Conservation (phyloP, 139 green algal species). For the Astrephomene gubernaculifera region DNA sequence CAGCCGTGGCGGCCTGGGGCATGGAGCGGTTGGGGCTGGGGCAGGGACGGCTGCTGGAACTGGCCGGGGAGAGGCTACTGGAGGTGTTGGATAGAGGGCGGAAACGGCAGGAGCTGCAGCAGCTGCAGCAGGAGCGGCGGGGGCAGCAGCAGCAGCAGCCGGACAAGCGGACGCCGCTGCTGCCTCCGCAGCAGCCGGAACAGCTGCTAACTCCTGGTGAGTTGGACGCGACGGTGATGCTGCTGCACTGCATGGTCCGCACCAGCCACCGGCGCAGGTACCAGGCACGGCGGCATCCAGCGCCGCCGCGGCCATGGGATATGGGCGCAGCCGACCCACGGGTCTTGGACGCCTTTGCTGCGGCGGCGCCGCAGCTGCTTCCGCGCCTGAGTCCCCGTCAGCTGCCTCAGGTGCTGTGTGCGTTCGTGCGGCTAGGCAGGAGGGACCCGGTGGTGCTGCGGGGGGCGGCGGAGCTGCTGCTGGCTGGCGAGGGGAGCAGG, state of each 20-base stretch:
- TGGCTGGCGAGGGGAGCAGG: not conserved
- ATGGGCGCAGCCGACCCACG: not conserved
- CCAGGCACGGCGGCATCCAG: not conserved
- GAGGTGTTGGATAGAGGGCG: not conserved
- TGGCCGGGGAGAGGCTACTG: not conserved
- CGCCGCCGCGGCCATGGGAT: not conserved
- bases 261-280: not conserved
- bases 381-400: not conserved
- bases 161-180: not conserved
- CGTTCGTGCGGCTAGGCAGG: slow-evolving; percentile 12
- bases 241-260: slow-evolving; percentile 13
- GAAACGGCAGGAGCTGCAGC: not conserved
- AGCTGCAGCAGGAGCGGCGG: not conserved
- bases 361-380: not conserved
- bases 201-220: not conserved
- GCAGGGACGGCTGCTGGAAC: not conserved
- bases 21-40: slow-evolving; percentile 14
- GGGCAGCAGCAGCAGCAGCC: not conserved
- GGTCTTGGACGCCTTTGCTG: slow-evolving; percentile 1
- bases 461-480: slow-evolving; percentile 1
- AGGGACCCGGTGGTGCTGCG: not conserved
- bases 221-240: slow-evolving; percentile 17
- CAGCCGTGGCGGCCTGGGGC: slow-evolving; percentile 11
- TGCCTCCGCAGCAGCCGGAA: not conserved
- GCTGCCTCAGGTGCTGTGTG: slow-evolving; percentile 20